Conservation (phyloP, 2,329 filamentous ascomycete species). For the Dothidotthia symphoricarpi region DNA sequence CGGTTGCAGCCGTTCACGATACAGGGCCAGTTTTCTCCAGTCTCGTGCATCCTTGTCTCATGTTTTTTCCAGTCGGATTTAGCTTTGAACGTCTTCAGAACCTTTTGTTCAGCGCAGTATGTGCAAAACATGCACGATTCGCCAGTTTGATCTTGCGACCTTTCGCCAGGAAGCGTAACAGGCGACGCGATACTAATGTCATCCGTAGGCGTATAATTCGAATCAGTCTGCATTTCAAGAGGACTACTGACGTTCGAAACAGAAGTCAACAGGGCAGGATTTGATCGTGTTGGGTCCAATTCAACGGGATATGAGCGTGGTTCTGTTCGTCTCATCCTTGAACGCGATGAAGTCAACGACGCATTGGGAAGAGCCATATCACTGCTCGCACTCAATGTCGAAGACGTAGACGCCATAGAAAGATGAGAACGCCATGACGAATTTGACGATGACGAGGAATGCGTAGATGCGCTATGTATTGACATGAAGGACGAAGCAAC, state of each 20-base stretch:
- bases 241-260: constrained; percentile 35
- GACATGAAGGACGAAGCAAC: constrained; percentile 36
- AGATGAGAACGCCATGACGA: constrained; percentile 37
- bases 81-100: constrained; percentile 39
- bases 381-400: constrained; percentile 30
- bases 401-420: constrained; percentile 36
- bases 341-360: constrained; percentile 33
- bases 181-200: constrained; percentile 33
- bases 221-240: constrained; percentile 31
- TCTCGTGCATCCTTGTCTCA: constrained; percentile 42
- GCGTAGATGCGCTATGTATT: constrained; percentile 30
- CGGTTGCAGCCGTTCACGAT: constrained; percentile 35
- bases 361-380: constrained; percentile 30
- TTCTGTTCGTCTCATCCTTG: constrained; percentile 29
- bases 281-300: constrained; percentile 34
- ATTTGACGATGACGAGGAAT: constrained; percentile 29
- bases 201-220: constrained; percentile 33
- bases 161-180: constrained; percentile 18
- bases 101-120: constrained; percentile 38
- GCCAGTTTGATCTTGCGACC: constrained; percentile 24
- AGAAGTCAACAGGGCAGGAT: constrained; percentile 30
- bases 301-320: constrained; percentile 38
- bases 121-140: constrained; percentile 42
- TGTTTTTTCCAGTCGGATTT: constrained; percentile 45
- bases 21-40: constrained; percentile 41